Percentiles rank a stretch among this genome's conserved stretches.
Evolutionary conservation across 208 protist species (phyloP).

Genomic region (Strigomonas culicis): DNA sequence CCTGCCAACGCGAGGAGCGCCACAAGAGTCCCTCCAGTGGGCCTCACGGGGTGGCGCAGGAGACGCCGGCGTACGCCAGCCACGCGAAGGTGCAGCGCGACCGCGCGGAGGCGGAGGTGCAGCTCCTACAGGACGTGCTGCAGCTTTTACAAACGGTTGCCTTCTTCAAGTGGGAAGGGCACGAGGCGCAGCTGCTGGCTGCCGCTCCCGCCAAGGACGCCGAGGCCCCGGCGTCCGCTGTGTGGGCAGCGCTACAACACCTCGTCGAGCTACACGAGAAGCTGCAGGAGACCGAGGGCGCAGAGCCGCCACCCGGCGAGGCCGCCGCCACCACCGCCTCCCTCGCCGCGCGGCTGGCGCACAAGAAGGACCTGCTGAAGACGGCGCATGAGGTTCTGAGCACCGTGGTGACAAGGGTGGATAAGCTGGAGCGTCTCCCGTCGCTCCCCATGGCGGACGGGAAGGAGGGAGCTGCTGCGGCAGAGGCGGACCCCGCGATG

Average conservation of each 20-base stretch:
- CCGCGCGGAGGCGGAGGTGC: neutral
- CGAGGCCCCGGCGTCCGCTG: neutral
- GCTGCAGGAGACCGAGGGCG: neutral
- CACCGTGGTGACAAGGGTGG: neutral
- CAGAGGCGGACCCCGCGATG: neutral
- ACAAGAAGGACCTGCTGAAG: constrained; percentile 2
- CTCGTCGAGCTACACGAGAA: neutral
- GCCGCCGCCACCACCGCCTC: too few species aligned
- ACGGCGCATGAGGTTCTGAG: constrained; percentile 3
- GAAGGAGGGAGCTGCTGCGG: too few species aligned
- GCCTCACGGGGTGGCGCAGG: neutral
- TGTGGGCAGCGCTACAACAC: neutral
- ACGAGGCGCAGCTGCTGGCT: constrained; percentile 10
- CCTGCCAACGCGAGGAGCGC: neutral
- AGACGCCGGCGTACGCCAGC: neutral
- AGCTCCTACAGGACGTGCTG: constrained; percentile 2
- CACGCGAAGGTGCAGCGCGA: neutral
- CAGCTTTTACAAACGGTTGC: constrained; percentile 20
- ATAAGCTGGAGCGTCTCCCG: neutral
- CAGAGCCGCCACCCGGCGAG: too few species aligned
- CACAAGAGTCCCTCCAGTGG: neutral
- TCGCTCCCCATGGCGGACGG: neutral
- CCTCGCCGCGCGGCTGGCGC: neutral
- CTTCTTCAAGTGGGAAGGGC: constrained; percentile 37
- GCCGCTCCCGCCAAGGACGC: neutral